Base-by-base conservation (phyloP, 2,329 filamentous ascomycete species). In the Ceratocystis smalleyi region DNA sequence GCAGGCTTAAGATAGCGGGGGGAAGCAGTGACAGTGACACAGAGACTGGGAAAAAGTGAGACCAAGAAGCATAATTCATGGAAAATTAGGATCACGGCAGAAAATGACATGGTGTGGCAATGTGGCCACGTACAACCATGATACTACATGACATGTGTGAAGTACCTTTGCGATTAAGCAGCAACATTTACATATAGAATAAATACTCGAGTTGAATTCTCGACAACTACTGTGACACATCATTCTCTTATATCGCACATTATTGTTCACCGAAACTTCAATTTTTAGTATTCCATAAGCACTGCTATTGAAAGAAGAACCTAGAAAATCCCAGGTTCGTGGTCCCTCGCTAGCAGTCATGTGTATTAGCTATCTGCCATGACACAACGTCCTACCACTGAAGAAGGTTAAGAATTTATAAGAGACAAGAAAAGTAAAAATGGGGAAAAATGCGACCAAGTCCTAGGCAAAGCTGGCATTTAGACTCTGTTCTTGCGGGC, bases 1-100 rank as follows among this genome's bases (percentile, higher is more conserved):
- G 69, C 2, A 71, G 69, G 6, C 71, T 71, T 66, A 24, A 19
- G 47, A 5, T 22, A 22, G n/a, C 8, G 47, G 47, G 19, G 47
- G 19, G n/a, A 10, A 7, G 45, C 8, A 10, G 2, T 7, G 45
- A 22, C 45, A 59, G 5, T 24, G 51, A 22, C 35, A 27, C 12
- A n/a, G 43, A 40, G 43, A n/a, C 40, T 43, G 30, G 5, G 17
- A 43, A 43, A 17, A 43, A 43, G 24, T n/a, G 15, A 62, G 61
- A 35, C 15, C 22, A 27, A 51, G 15, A 19, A 47, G 40, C 15
- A 61, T 15, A 17, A 15, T 15, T 7, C 2, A 40, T 40, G 10
- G 10, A 40, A 40, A 0, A 40, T 40, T 3, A 40, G 3, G 5
- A 5, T 10, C 3, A 40, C 35, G 12, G 10, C 35, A 5, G 35